phyloP scores from a whole-genome alignment of 176 grass and related monocot genomes.

The Coix lacrymajobi region DNA sequence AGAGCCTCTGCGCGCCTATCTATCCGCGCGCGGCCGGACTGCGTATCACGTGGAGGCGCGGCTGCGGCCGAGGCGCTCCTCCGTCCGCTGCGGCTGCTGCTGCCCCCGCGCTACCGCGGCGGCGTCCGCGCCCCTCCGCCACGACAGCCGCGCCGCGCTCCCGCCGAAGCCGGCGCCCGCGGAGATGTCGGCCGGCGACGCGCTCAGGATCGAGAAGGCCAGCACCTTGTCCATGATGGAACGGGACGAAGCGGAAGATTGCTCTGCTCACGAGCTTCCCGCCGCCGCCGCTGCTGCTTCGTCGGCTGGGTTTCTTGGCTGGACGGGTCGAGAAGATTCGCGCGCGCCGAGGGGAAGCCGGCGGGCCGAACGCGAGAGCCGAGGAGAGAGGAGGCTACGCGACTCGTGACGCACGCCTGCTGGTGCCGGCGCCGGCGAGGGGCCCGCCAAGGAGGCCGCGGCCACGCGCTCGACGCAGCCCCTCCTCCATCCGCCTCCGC shows the following conservation, averaged over 20 bases:
- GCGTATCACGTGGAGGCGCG: too few species aligned
- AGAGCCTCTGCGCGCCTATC: too few species aligned
- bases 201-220: conserved; percentile 54
- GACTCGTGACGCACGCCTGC: not conserved
- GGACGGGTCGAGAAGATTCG: conserved; percentile 8
- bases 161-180: not conserved
- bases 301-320: not conserved
- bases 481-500: too few species aligned
- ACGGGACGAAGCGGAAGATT: not conserved
- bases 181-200: conserved; percentile 38
- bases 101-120: not conserved
- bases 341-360: not conserved
- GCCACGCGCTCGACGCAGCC: too few species aligned
- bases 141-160: conserved; percentile 11
- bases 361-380: not conserved
- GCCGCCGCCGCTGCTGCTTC: too few species aligned
- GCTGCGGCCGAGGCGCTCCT: too few species aligned
- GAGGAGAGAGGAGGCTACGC: too few species aligned
- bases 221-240: conserved; percentile 52
- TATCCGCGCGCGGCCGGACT: too few species aligned
- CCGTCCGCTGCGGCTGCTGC: too few species aligned
- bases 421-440: too few species aligned
- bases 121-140: conserved; percentile 4
- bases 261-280: not conserved
- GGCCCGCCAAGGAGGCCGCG: too few species aligned